A percentile compares a stretch with the other conserved stretches of the same genome.
phyloP scores from a whole-genome alignment of 495 filamentous ascomycete genomes.

The Annulohypoxylon stygium region DNA sequence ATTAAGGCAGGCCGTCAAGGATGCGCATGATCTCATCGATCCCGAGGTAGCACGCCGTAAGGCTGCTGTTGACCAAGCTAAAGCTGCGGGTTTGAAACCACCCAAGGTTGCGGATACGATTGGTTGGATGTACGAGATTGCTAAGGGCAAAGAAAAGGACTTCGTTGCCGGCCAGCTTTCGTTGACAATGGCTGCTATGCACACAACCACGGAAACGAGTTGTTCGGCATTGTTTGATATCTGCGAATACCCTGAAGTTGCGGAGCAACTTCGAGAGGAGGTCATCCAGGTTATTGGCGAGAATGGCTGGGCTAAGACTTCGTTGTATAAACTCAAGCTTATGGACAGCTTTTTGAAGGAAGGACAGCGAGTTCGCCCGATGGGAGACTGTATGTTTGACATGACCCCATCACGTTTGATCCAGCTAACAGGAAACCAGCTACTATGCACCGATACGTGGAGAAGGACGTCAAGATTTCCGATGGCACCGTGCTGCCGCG shows the following conservation, averaged over 20 bases:
- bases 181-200: constrained; percentile 53
- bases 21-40: constrained; percentile 52
- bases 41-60: constrained; percentile 52
- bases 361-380: constrained; percentile 54
- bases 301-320: constrained; percentile 61
- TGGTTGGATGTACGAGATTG: constrained; percentile 54
- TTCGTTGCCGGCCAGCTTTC: constrained; percentile 49
- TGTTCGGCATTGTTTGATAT: constrained; percentile 58
- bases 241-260: constrained; percentile 54
- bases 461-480: constrained; percentile 56
- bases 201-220: constrained; percentile 56
- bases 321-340: constrained; percentile 63
- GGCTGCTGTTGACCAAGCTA: constrained; percentile 45
- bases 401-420: background rate
- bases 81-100: constrained; percentile 47
- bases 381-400: constrained; percentile 50
- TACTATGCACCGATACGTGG: constrained; percentile 59
- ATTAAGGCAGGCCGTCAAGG: constrained; percentile 49
- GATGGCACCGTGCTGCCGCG: constrained; percentile 65
- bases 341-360: constrained; percentile 67
- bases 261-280: constrained; percentile 57
- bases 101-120: constrained; percentile 52
- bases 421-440: constrained; percentile 49
- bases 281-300: constrained; percentile 54
- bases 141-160: constrained; percentile 47